phyloP scores from a whole-genome alignment of 2,329 filamentous ascomycete species.

The Phaeosphaeria sp. region DNA sequence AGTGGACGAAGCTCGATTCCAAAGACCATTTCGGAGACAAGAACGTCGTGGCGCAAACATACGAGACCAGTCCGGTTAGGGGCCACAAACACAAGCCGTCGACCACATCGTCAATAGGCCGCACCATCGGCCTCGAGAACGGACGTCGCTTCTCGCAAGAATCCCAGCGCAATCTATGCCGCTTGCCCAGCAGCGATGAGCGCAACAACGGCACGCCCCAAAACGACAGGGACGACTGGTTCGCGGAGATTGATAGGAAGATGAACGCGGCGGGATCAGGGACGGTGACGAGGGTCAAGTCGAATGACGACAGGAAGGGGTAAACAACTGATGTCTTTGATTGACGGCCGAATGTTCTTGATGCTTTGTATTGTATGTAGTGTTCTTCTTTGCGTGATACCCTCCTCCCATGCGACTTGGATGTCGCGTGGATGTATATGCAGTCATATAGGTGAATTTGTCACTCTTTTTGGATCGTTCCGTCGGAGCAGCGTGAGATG shows the following conservation, averaged over 20 bases:
- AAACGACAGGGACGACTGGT: constrained; percentile 27
- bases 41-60: constrained; percentile 18
- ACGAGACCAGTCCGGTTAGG: constrained; percentile 9
- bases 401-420: not conserved
- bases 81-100: constrained; percentile 15
- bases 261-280: constrained; percentile 14
- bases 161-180: constrained; percentile 32
- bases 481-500: no score
- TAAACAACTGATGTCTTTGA: not conserved
- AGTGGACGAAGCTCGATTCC: constrained; percentile 15
- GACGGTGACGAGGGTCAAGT: constrained; percentile 16
- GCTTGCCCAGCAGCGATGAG: constrained; percentile 5
- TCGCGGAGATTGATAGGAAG: constrained; percentile 21
- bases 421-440: not conserved
- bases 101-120: constrained; percentile 18
- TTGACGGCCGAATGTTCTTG: not conserved
- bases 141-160: constrained; percentile 33
- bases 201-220: constrained; percentile 2
- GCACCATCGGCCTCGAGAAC: constrained; percentile 13
- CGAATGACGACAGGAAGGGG: constrained; percentile 5
- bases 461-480: no score
- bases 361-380: not conserved
- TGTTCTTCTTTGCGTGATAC: not conserved
- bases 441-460: not conserved
- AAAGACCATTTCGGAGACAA: constrained; percentile 12